Evolutionary conservation across 129 eudicot species (phyloP).

Genomic region (Lonicera japonica): DNA sequence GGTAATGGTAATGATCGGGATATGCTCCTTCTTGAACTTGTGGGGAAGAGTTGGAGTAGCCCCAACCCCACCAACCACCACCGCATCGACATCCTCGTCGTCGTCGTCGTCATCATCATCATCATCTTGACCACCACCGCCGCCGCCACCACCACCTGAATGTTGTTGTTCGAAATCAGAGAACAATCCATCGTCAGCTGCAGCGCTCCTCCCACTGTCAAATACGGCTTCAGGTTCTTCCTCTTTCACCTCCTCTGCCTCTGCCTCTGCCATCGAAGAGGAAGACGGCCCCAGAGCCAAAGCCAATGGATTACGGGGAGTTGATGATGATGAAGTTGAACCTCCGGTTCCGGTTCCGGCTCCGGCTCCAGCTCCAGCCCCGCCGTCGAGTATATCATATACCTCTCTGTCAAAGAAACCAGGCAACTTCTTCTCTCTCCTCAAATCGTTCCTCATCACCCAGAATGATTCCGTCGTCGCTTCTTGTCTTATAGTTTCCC

Average conservation of each 20-base stretch:
- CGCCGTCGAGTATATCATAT: conserved; percentile 61
- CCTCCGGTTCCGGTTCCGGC: conserved; percentile 16
- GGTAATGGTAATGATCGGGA: too few species aligned
- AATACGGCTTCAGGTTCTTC: conserved; percentile 36
- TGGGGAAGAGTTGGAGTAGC: too few species aligned
- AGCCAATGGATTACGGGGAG: conserved; percentile 27
- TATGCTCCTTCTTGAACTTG: too few species aligned
- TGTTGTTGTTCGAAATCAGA: conserved; percentile 43
- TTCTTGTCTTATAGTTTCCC: conserved; percentile 48
- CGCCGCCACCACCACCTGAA: too few species aligned
- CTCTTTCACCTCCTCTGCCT: conserved; percentile 3
- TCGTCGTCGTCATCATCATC: too few species aligned
- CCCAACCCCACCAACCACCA: too few species aligned
- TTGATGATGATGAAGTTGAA: neutral
- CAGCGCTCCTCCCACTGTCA: conserved; percentile 67
- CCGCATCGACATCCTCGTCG: too few species aligned
- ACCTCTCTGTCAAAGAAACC: conserved; percentile 89
- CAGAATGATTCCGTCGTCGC: conserved; percentile 68
- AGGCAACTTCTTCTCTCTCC: conserved; percentile 78
- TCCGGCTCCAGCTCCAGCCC: conserved; percentile 8
- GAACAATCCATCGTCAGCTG: conserved; percentile 58
- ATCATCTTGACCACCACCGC: conserved; percentile 20
- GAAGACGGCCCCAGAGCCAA: conserved; percentile 33
- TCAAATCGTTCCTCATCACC: conserved; percentile 82
- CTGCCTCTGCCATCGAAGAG: conserved; percentile 3